Evolutionary conservation across 768 basidiomycete species (phyloP), one percentile per base, ranked within the genome.

Genomic region (Dentipellis sp.): DNA sequence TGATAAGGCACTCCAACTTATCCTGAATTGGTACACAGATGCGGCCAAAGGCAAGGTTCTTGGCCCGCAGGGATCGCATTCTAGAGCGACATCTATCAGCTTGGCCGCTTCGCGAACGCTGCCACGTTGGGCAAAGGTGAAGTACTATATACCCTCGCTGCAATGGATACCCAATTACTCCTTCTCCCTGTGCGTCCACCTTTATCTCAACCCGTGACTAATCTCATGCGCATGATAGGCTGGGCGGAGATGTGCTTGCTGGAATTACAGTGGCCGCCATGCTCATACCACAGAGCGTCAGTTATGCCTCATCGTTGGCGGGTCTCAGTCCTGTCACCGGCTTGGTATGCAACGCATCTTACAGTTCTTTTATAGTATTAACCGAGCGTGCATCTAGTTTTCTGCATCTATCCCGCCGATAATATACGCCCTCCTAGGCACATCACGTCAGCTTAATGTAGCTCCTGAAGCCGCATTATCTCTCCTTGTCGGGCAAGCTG

Each of bases 391-490:
- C 39, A 21, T 10, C 7, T 63, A 93, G 88, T 89, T 88, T 62
- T 84, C 90, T 5, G 87, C 92, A 12, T 81, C 91, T 8, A 82
- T 97, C 56, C 92, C 93, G 7, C 86, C 87, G 11, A 80, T 94
- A n/a, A 72, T 88, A 10, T 97, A 97, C 67, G 90, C 89, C 6
- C 74, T 95, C n/a, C 78, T 97, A 4, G 94, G 94, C 16, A 90
- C 88, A 22, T 94, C 83, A 10, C 75, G 81, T 29, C 88, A 88
- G 60, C 78, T 91, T 9, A 90, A 86, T 60, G 88, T 91, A 39
- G 91, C 87, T 2, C 88, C 94, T 2, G 94, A 97, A 66, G 94
- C 94, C 1, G 84, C 94, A 1, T 74, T 97, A 9, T 89, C 86
- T 59, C 73, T 97, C 37, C 76, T 97, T 4, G 79, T 97, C 34